Base-by-base conservation (phyloP, 2,329 filamentous ascomycete species). In the Apiospora phragmitis region DNA sequence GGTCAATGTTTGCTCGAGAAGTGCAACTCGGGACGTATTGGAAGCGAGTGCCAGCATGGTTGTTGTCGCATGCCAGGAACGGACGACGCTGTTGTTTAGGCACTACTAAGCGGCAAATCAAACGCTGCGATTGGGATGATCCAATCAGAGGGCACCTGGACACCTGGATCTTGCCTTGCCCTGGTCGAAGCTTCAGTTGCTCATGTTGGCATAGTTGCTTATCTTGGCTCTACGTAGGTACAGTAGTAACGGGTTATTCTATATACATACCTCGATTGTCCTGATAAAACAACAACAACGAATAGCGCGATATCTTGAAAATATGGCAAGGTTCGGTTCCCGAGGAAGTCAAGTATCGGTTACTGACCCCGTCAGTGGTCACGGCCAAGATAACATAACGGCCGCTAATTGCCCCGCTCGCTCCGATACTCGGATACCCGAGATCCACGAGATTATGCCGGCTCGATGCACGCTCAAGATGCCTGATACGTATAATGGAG, bases 351-450 rank as follows among this genome's bases (percentile, higher is more conserved):
- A 12, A 12, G 3, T 51, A 11, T 49, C 24, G 47, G 12, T 26
- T 26, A 29, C n/a, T 12, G 21, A 51, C 24, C 47, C 49, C 24
- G 26, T 21, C n/a, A n/a, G n/a, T n/a, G n/a, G n/a, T n/a, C 6
- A 43, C 42, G 21, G 26, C 26, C 11, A 55, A 55, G 24, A 55
- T 14, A 55, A 16, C 55, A 62, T n/a, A 14, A 9, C 55, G 29
- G 32, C 49, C 14, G 26, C 49, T 24, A 24, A n/a, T n/a, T 35
- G 32, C 32, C 55, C 55, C 55, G 18, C 32, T 24, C 9, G 32
- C 55, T 62, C 55, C 55, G 55, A 62, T 62, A n/a, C 29, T 62
- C 55, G 55, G 55, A 38, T 62, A 38, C 38, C 55, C 32, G 55
- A 59, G 51, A 62, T 35, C 6, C 55, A 32, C 16, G 26, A 8